Evolutionary conservation across 2,329 filamentous ascomycete genomes (phyloP).

Genomic region (Sporothrix schenckii): DNA sequence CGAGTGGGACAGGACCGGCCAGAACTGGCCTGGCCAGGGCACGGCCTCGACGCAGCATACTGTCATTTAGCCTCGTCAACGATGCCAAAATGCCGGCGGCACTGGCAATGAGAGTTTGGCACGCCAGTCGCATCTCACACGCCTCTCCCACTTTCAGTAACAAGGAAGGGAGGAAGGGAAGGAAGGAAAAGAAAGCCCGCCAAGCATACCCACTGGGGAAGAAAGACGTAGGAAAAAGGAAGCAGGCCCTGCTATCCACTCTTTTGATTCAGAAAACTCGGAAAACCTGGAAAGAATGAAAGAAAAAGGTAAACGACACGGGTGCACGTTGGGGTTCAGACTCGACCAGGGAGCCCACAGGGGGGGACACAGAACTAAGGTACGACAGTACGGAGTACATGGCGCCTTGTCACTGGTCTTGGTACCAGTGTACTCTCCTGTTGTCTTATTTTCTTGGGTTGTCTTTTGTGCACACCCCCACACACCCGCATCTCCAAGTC

Average conservation of each 20-base stretch:
- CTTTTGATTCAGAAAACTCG: slow-evolving; percentile 8
- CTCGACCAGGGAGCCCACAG: slow-evolving; percentile 6
- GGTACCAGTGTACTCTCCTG: slow-evolving; percentile 28
- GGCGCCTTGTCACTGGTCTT: slow-evolving; percentile 31
- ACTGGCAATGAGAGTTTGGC: not conserved
- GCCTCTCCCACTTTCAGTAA: not conserved
- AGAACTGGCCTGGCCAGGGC: not conserved
- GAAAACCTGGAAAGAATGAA: not conserved
- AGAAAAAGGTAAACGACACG: slow-evolving; percentile 8
- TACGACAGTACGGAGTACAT: slow-evolving; percentile 19
- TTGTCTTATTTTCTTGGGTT: not conserved
- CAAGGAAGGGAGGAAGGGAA: not conserved
- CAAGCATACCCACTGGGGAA: slow-evolving; percentile 27
- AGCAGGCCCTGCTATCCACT: slow-evolving; percentile 9
- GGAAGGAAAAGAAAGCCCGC: slow-evolving; percentile 18
- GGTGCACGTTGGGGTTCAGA: slow-evolving; percentile 3
- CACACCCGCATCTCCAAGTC: not conserved
- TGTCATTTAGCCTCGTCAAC: not conserved
- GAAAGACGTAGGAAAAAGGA: slow-evolving; percentile 2
- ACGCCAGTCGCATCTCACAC: slow-evolving; percentile 1
- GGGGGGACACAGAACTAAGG: not conserved
- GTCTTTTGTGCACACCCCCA: slow-evolving; percentile 23
- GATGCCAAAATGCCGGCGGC: slow-evolving; percentile 15
- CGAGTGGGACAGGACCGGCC: slow-evolving; percentile 5
- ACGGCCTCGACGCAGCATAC: not conserved